Evolutionary conservation across 2,329 filamentous ascomycete species (phyloP).

Genomic region (Ceratocystis ficicola): DNA sequence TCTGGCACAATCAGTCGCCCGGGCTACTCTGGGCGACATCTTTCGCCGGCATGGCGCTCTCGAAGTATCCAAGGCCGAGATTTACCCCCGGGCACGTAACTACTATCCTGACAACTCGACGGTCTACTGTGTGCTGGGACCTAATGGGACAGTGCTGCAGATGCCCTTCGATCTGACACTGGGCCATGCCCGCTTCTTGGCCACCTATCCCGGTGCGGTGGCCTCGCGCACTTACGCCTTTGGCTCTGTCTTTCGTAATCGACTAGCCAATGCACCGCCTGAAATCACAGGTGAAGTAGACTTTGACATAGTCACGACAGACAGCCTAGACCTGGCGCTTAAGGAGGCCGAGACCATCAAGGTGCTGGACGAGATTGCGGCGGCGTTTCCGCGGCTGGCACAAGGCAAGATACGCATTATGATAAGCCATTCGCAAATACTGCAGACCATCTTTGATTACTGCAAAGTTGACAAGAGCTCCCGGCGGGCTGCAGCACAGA

Average conservation of each 20-base stretch:
- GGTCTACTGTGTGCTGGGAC: constrained; percentile 68
- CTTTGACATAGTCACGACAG: constrained; percentile 85
- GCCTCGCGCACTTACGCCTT: constrained; percentile 73
- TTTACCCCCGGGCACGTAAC: constrained; percentile 73
- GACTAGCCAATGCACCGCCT: constrained; percentile 66
- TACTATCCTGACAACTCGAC: constrained; percentile 49
- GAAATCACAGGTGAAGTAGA: constrained; percentile 78
- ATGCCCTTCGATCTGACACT: constrained; percentile 89
- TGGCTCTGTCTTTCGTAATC: constrained; percentile 74
- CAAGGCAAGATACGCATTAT: constrained; percentile 73
- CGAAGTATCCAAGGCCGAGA: constrained; percentile 58
- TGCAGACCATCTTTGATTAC: constrained; percentile 80
- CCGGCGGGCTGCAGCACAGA: constrained; percentile 63
- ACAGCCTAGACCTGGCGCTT: constrained; percentile 67
- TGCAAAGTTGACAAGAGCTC: constrained; percentile 64
- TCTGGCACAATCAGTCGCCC: constrained; percentile 60
- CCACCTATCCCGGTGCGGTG: constrained; percentile 50
- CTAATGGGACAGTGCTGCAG: constrained; percentile 76
- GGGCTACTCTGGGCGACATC: constrained; percentile 59
- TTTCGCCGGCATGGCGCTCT: constrained; percentile 85
- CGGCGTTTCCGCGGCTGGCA: constrained; percentile 63
- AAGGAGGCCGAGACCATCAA: constrained; percentile 93
- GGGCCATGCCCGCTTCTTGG: constrained; percentile 73
- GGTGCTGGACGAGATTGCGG: constrained; percentile 80
- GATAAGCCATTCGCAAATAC: constrained; percentile 73